These are phyloP conservation scores for Pichia nanzhaoensis DNA, from an alignment of 805 yeast species.

Conservation along the genomic window DNA sequence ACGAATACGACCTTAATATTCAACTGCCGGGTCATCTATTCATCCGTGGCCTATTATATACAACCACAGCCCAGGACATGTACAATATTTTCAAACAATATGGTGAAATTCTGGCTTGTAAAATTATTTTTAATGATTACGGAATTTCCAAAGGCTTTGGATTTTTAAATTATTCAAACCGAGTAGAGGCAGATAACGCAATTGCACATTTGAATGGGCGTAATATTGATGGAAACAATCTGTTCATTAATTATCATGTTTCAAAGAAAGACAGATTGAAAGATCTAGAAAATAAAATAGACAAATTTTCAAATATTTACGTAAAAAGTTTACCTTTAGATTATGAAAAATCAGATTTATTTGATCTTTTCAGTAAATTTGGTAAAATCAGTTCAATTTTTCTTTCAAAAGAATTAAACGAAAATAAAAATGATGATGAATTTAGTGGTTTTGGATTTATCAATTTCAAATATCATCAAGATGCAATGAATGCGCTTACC, in stretches of 20 bases:
- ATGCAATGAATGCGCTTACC: slow-evolving; percentile 43
- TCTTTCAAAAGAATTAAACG: slow-evolving; percentile 36
- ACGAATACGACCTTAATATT: slow-evolving; percentile 15
- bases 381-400: slow-evolving; percentile 45
- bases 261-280: slow-evolving; percentile 55
- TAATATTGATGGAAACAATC: slow-evolving; percentile 26
- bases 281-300: slow-evolving; percentile 38
- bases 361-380: slow-evolving; percentile 37
- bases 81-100: slow-evolving; percentile 32
- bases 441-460: slow-evolving; percentile 46
- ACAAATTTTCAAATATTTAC: slow-evolving; percentile 48
- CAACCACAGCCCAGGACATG: slow-evolving; percentile 34
- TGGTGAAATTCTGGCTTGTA: slow-evolving; percentile 40
- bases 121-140: slow-evolving; percentile 40
- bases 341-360: slow-evolving; percentile 33
- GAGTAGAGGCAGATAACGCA: slow-evolving; percentile 56
- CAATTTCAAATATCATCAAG: slow-evolving; percentile 41
- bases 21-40: slow-evolving; percentile 49
- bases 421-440: slow-evolving; percentile 1
- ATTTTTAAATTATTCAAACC: slow-evolving; percentile 55
- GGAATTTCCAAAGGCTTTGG: slow-evolving; percentile 51
- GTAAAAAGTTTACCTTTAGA: slow-evolving; percentile 43
- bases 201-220: slow-evolving; percentile 35
- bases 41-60: slow-evolving; percentile 41
- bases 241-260: slow-evolving; percentile 57